Percentiles rank a stretch among this genome's conserved stretches.
Evolutionary conservation across 805 yeast genomes (phyloP).

Genomic region (Yarrowia bubula): DNA sequence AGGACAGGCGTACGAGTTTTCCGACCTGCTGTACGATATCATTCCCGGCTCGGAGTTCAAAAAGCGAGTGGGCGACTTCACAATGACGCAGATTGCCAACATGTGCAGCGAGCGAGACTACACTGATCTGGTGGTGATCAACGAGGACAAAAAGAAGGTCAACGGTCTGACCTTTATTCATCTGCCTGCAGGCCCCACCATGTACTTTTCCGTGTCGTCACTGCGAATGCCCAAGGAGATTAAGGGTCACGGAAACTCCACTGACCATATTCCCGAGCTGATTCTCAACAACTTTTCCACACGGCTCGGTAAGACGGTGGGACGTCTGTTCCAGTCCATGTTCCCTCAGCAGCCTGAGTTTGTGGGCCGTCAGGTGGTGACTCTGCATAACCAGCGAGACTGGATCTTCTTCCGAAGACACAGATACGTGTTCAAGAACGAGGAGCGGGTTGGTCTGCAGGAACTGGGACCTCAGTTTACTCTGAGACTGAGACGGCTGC

Average conservation of each 20-base stretch:
- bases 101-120: constrained; percentile 78
- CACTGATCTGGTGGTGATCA: constrained; percentile 84
- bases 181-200: constrained; percentile 93
- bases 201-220: constrained; percentile 82
- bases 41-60: constrained; percentile 84
- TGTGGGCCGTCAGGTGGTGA: constrained; percentile 92
- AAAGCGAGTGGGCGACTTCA: constrained; percentile 79
- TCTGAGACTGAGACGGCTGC: constrained; percentile 78
- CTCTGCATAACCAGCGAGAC: constrained; percentile 95
- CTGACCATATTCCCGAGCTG: constrained; percentile 88
- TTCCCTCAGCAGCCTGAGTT: constrained; percentile 93
- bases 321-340: constrained; percentile 83
- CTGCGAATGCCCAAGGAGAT: constrained; percentile 72
- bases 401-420: constrained; percentile 94
- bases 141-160: constrained; percentile 90
- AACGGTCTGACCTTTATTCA: constrained; percentile 92
- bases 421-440: constrained; percentile 83
- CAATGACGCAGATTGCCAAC: constrained; percentile 82
- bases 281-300: constrained; percentile 90
- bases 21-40: constrained; percentile 78
- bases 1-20: constrained; percentile 84
- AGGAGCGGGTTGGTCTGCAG: constrained; percentile 89
- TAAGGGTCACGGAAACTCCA: constrained; percentile 84
- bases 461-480: constrained; percentile 98
- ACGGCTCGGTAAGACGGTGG: constrained; percentile 88